Evolutionary conservation across 208 protist genomes (phyloP).

Genomic region (Naegleria lovaniensis): DNA sequence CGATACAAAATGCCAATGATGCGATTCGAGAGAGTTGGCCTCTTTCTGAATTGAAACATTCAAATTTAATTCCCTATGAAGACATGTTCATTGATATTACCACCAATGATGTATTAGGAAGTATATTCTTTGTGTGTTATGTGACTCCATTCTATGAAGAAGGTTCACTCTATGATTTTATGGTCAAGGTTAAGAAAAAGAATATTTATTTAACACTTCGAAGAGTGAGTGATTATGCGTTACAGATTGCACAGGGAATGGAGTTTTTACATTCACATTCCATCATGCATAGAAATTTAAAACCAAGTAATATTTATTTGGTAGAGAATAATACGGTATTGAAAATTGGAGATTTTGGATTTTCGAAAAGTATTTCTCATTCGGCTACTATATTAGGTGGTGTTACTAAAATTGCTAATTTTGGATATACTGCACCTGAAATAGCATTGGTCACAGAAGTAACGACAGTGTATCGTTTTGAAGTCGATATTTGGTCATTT

Average conservation of each 20-base stretch:
- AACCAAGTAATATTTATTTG: neutral
- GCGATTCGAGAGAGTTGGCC: neutral
- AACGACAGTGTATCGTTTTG: neutral
- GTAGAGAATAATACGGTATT: neutral
- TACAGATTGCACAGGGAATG: neutral
- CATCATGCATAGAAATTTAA: neutral
- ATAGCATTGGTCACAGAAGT: neutral
- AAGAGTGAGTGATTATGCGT: neutral
- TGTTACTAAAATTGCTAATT: neutral
- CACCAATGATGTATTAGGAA: neutral
- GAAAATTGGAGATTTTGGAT: neutral
- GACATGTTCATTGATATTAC: neutral
- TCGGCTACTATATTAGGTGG: neutral
- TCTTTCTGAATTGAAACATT: neutral
- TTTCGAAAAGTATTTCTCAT: neutral
- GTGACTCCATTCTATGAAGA: neutral
- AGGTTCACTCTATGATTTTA: neutral
- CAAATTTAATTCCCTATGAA: neutral
- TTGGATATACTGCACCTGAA: neutral
- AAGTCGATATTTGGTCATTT: constrained; percentile 3
- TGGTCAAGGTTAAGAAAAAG: neutral
- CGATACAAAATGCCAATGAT: neutral
- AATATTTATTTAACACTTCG: neutral
- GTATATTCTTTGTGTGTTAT: neutral
- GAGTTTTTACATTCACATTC: neutral